Evolutionary conservation across 345 rosid genomes (phyloP).

Genomic region (Gossypium stocksii): DNA sequence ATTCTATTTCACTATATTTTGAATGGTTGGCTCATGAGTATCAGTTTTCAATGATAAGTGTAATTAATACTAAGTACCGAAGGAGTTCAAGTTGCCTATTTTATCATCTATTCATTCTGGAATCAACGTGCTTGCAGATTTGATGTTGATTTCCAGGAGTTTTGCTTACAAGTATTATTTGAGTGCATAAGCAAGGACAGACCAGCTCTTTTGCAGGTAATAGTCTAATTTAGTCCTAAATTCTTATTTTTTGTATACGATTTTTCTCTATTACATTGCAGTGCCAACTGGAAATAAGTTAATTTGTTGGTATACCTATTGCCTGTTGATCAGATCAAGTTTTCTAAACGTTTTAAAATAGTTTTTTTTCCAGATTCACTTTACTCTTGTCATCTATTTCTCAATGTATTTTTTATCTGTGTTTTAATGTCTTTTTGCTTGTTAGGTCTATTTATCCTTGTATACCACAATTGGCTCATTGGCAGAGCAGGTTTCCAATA

Average conservation of each 20-base stretch:
- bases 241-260: not conserved
- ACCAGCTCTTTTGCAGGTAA: constrained; percentile 92
- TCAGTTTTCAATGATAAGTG: not conserved
- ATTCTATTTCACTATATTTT: not conserved
- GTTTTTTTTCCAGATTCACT: not conserved
- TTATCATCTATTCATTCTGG: not conserved
- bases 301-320: not conserved
- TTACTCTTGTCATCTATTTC: not conserved
- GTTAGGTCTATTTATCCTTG: constrained; percentile 80
- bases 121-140: constrained; percentile 47
- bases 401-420: not conserved
- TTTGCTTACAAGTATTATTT: constrained; percentile 87
- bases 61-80: too few species aligned
- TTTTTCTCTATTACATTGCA: not conserved
- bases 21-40: not conserved
- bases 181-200: constrained; percentile 97
- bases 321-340: not conserved
- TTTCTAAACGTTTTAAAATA: not conserved
- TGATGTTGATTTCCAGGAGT: constrained; percentile 83
- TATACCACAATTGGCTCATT: constrained; percentile 68
- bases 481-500: constrained; percentile 56
- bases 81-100: not conserved
- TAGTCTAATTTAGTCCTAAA: constrained; percentile 5
- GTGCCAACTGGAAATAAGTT: not conserved
- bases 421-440: constrained; percentile 3